These are phyloP conservation scores for Tuctoria greenei DNA, from an alignment of 176 grass and related monocot genomes.

Conservation along the genomic window DNA sequence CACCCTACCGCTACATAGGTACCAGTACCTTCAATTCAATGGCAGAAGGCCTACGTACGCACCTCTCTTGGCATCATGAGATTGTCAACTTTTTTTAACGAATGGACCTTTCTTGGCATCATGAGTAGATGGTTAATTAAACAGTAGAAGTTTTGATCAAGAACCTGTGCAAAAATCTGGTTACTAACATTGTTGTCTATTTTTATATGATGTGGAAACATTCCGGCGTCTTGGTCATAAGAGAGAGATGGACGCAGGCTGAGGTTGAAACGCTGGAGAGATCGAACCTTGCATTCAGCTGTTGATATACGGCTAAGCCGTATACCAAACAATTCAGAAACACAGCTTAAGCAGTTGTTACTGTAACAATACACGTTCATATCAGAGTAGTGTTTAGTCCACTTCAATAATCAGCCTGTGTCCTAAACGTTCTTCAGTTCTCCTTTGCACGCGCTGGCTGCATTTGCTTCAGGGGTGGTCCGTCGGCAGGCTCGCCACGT, in stretches of 20 bases:
- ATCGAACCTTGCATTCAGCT: slow-evolving; percentile 35
- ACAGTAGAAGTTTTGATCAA: neutral
- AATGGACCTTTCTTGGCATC: neutral
- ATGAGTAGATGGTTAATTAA: neutral
- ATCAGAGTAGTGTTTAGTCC: neutral
- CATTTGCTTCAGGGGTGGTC: slow-evolving; percentile 28
- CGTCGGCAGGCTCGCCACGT: slow-evolving; percentile 36
- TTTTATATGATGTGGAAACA: neutral
- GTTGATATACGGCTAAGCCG: slow-evolving; percentile 34
- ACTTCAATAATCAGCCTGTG: neutral
- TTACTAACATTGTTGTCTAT: neutral
- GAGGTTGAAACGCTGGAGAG: neutral
- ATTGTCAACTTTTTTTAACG: neutral
- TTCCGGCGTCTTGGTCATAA: neutral
- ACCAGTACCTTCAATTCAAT: too few species aligned
- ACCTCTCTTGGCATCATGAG: neutral
- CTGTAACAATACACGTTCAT: slow-evolving; percentile 4
- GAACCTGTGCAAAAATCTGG: neutral
- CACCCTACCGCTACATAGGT: slow-evolving; percentile 1
- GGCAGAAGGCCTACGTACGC: neutral
- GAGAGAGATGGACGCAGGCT: neutral
- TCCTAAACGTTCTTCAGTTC: neutral
- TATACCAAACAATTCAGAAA: slow-evolving; percentile 11
- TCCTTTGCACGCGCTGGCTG: neutral
- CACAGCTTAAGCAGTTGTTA: slow-evolving; percentile 30